Evolutionary conservation across 495 filamentous ascomycete species (phyloP), one percentile per base, ranked within the genome.

Genomic region (Penicillium paradoxum): DNA sequence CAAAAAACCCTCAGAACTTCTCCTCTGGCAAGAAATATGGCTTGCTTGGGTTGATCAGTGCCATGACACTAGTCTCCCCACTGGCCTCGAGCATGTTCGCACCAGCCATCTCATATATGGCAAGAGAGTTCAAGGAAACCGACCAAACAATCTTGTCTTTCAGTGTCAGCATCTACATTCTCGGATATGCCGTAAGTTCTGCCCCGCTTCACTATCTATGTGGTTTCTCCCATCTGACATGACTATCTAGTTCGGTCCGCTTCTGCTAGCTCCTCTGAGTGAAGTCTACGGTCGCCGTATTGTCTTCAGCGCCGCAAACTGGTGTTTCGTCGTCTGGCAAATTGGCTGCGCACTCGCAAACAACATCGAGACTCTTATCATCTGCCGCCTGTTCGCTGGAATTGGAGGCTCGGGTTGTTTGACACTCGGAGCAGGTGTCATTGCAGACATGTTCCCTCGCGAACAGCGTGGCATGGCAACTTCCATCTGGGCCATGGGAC

Each of bases 71-170:
- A 42, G 54, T 75, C 14, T 70, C 68, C 6, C 69, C 73, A 0
- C 72, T 85, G 0, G 82, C 82, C 2, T 85, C 81, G 14, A 82
- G 82, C 40, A 90, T 91, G 78, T 81, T 91, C 15, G 81, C 88
- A 3, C 89, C 89, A 0, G 81, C 83, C 0, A 67, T 88, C 1
- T 54, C 54, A 14, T 62, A 71, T 3, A 77, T 88, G 36, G 69
- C 73, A 30, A 44, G 33, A 9, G 87, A 91, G 4, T 75, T 91
- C 27, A 51, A 73, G n/a, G 83, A 86, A n/a, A 73, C 64, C 0
- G 76, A 78, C 57, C 52, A 67, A 42, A 78, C 72, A 4, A 55
- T 83, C 7, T 61, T 73, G 1, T 64, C 78, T 0, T 74, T 84
- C 45, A 73, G 69, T 41, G 79, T 85, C 15, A 80, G 73, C 51